Percentiles rank a stretch among this genome's conserved stretches.
Evolutionary conservation across 1,284 basidiomycete genomes (phyloP).

Genomic region (Omphalotus olearius): DNA sequence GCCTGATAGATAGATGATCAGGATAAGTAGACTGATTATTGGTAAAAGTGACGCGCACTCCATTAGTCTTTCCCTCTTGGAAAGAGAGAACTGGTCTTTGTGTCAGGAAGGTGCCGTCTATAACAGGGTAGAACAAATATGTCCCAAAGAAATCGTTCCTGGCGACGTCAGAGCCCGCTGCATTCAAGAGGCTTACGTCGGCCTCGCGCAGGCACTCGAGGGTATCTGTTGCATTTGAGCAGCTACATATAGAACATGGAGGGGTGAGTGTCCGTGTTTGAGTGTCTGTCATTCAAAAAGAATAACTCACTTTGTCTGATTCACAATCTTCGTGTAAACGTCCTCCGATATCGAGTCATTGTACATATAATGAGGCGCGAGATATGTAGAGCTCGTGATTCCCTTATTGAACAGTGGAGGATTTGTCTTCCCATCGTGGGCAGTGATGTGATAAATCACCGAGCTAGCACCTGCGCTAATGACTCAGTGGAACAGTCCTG

Average conservation of each 20-base stretch:
- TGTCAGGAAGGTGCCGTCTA: conserved; percentile 29
- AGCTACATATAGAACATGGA: conserved; percentile 19
- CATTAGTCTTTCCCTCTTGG: conserved; percentile 19
- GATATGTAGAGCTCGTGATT: conserved; percentile 39
- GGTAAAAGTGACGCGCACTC: conserved; percentile 16
- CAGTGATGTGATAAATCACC: conserved; percentile 17
- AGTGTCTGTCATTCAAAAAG: too few species aligned
- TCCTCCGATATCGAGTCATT: conserved; percentile 39
- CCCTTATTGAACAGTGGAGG: conserved; percentile 40
- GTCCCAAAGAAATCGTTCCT: conserved; percentile 23
- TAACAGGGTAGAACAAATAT: conserved; percentile 28
- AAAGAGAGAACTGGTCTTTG: conserved; percentile 26
- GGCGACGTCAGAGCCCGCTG: conserved; percentile 21
- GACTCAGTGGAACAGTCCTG: background rate
- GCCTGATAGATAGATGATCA: conserved; percentile 5
- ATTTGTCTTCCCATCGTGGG: conserved; percentile 29
- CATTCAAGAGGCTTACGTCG: conserved; percentile 19
- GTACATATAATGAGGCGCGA: conserved; percentile 42
- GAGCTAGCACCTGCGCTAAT: conserved; percentile 14
- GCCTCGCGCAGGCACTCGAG: conserved; percentile 20
- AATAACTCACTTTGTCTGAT: conserved; percentile 17
- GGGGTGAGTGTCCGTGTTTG: too few species aligned
- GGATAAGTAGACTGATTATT: conserved; percentile 4
- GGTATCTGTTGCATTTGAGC: conserved; percentile 19
- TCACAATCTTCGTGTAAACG: conserved; percentile 19